Conservation (phyloP, 2,329 filamentous ascomycete genomes). For the Paecilomyces sp. region DNA sequence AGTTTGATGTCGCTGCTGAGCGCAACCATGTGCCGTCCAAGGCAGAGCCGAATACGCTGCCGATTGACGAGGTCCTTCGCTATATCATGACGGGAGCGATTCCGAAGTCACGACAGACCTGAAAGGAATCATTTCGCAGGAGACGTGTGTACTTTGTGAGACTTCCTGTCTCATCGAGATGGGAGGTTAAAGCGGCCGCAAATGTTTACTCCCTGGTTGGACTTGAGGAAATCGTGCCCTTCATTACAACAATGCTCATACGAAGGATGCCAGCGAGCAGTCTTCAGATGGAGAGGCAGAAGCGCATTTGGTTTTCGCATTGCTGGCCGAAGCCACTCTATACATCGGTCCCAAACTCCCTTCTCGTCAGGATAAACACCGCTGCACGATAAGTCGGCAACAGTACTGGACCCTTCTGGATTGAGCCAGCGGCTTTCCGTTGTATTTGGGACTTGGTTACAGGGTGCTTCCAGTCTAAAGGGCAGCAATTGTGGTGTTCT, state of each 20-base stretch:
- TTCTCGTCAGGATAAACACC: background rate
- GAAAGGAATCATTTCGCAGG: background rate
- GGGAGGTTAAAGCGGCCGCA: no score
- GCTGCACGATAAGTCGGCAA: background rate
- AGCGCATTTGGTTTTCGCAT: background rate
- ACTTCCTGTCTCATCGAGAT: no score
- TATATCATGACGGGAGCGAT: constrained; percentile 44
- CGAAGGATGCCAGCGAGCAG: background rate
- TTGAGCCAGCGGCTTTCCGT: background rate
- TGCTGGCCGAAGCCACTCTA: background rate
- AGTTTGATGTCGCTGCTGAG: constrained; percentile 25
- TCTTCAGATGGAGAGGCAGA: background rate
- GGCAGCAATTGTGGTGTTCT: background rate
- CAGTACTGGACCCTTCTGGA: background rate
- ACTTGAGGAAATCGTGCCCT: background rate
- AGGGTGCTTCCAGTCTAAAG: background rate
- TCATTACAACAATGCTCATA: background rate
- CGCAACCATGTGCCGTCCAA: constrained; percentile 16
- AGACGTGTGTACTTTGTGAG: no score
- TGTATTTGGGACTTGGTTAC: background rate
- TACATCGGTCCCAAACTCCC: background rate
- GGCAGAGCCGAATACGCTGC: constrained; percentile 23
- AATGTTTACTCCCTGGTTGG: no score
- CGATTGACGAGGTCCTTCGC: constrained; percentile 41
- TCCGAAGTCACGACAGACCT: constrained; percentile 18